phyloP scores from a whole-genome alignment of 1,139 yeast species.

The Geotrichum restrictum region DNA sequence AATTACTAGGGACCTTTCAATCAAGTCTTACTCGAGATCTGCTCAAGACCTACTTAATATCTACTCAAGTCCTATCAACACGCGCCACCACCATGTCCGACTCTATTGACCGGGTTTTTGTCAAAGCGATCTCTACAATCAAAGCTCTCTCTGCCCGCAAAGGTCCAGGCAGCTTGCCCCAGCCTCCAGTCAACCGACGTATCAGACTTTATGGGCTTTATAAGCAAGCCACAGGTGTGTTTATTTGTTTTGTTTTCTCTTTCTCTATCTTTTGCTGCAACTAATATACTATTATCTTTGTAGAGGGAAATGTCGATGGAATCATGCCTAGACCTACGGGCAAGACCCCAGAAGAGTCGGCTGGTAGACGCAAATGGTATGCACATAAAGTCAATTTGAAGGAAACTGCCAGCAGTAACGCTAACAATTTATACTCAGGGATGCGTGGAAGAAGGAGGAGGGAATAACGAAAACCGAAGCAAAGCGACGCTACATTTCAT shows the following conservation, averaged over 20 bases:
- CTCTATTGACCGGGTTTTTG: constrained; percentile 62
- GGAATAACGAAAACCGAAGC: constrained; percentile 73
- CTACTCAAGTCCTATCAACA: no score
- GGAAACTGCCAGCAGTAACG: no score
- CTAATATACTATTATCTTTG: neutral
- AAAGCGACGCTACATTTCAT: constrained; percentile 63
- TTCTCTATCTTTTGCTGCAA: neutral
- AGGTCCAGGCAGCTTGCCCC: constrained; percentile 65
- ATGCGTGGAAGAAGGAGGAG: constrained; percentile 76
- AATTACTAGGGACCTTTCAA: no score
- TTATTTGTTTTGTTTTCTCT: neutral
- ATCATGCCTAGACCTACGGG: constrained; percentile 66
- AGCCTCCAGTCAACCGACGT: constrained; percentile 74
- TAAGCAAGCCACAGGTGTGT: constrained; percentile 64
- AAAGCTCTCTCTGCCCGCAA: constrained; percentile 66
- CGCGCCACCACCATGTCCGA: constrained; percentile 31
- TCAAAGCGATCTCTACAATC: constrained; percentile 75
- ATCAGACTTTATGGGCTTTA: constrained; percentile 73
- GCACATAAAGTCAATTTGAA: constrained; percentile 2
- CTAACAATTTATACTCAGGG: constrained; percentile 34
- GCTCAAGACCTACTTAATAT: no score
- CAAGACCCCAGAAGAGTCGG: constrained; percentile 56
- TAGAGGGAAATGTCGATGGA: constrained; percentile 61
- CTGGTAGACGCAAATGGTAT: constrained; percentile 65
- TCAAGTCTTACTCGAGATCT: no score